Base-by-base conservation (phyloP, 2,329 filamentous ascomycete genomes). In the Scedosporium dehoogii region DNA sequence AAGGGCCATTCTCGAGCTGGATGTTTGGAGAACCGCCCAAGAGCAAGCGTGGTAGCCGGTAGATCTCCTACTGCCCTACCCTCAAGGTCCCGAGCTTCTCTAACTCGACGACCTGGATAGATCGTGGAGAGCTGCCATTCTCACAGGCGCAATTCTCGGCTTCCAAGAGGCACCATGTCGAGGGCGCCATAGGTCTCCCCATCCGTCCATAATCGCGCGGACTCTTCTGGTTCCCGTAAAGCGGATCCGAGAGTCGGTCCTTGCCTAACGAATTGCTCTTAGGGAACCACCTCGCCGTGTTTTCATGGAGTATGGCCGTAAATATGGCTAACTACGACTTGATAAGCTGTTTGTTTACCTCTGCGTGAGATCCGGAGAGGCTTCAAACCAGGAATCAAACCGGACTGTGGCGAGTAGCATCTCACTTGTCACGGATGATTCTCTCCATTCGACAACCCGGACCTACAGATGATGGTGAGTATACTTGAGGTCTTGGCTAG, bases 21-120 rank as follows among this genome's bases (percentile, higher is more conserved):
- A 58, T 62, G 14, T 14, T 18, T 6, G 60, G 60, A n/a, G 60
- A 69, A 53, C 69, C 70, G 53, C 58, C 63, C 23, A 53, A 63
- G n/a, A 71, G 69, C 66, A 72, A 6, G 27, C 27, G 27, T 29
- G 27, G 4, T 29, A 6, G 27, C 27, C 27, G 6, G 27, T 29
- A 29, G 27, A 29, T 29, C 27, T 29, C 27, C 27, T 4, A 29
- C 27, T 29, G 25, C 3, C 5, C 25, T 27, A 27, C 25, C 25
- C 27, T 29, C 27, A 29, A 29, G 27, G 27, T 6, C 27, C 27
- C 6, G 27, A 29, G 27, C 27, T 6, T 29, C 27, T 29, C 27
- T 29, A 29, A 29, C 27, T 29, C 27, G 10, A 46, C 42, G 7
- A 7, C 42, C 18, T 16, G 4, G 27, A 29, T 29, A 29, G 27